phyloP scores from a whole-genome alignment of 106 monocot genomes.

The Amphibolis antarctica region DNA sequence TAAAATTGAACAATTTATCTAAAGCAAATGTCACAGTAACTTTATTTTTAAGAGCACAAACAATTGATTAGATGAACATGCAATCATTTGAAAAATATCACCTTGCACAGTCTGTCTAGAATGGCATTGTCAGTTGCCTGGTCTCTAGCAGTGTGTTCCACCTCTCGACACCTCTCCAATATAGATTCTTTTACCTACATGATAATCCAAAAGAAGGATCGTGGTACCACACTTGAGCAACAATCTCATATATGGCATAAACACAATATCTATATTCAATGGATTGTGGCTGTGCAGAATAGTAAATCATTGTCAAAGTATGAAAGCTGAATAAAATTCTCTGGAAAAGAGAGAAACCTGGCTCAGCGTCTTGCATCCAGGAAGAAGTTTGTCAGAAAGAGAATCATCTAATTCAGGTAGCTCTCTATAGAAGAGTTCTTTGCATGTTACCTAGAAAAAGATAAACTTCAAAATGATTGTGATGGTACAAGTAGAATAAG shows the following conservation, averaged over 20 bases:
- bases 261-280: neutral
- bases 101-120: conserved; percentile 78
- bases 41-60: neutral
- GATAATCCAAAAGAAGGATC: neutral
- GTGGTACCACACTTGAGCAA: neutral
- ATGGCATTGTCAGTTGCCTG: conserved; percentile 99
- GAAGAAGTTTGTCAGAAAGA: conserved; percentile 76
- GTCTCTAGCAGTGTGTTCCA: conserved; percentile 85
- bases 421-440: conserved; percentile 90
- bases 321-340: neutral
- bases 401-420: conserved; percentile 74
- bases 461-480: neutral
- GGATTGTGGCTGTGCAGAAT: neutral
- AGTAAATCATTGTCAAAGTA: neutral
- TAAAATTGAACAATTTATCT: neutral
- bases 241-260: neutral
- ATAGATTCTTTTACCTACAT: conserved; percentile 65
- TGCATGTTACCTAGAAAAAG: conserved; percentile 62
- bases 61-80: neutral
- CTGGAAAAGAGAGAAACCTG: conserved; percentile 34
- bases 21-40: neutral
- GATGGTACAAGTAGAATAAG: neutral
- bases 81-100: neutral
- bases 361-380: conserved; percentile 63
- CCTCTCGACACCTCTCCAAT: conserved; percentile 72